Percentiles rank a stretch among this genome's conserved stretches.
phyloP scores from a whole-genome alignment of 148 eudicot species.

The Vaccinium macrocarpon region DNA sequence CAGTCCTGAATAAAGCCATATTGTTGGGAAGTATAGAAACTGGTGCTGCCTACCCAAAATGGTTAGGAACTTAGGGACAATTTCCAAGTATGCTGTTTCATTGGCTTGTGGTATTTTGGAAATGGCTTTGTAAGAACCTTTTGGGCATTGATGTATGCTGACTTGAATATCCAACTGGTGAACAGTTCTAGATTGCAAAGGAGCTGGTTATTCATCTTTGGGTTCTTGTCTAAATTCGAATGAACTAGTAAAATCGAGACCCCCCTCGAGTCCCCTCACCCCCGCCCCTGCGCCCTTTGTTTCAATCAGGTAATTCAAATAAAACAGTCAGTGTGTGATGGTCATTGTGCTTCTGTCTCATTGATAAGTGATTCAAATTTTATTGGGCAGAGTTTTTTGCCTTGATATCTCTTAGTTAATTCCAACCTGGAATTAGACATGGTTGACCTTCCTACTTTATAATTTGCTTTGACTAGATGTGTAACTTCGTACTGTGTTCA shows the following conservation, averaged over 20 bases:
- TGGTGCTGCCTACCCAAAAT: background rate
- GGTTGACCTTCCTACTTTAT: background rate
- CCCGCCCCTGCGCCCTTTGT: background rate
- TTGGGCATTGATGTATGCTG: background rate
- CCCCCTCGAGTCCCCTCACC: too few species aligned
- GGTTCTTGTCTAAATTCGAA: background rate
- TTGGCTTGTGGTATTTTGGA: background rate
- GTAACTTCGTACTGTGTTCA: background rate
- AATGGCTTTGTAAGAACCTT: background rate
- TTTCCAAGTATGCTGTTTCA: background rate
- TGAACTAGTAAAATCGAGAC: background rate
- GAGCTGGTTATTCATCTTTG: constrained; percentile 8
- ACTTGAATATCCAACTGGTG: background rate
- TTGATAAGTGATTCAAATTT: background rate
- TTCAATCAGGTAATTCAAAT: background rate
- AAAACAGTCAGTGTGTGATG: background rate
- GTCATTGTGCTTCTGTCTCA: background rate
- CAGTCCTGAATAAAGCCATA: background rate
- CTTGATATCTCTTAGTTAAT: background rate
- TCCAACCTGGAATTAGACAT: background rate
- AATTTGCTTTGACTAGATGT: background rate
- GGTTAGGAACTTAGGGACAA: background rate
- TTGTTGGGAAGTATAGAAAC: background rate
- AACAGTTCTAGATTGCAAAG: background rate
- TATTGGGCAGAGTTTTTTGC: background rate